Evolutionary conservation across 1,139 yeast genomes (phyloP).

Genomic region (Diutina mesorugosa): DNA sequence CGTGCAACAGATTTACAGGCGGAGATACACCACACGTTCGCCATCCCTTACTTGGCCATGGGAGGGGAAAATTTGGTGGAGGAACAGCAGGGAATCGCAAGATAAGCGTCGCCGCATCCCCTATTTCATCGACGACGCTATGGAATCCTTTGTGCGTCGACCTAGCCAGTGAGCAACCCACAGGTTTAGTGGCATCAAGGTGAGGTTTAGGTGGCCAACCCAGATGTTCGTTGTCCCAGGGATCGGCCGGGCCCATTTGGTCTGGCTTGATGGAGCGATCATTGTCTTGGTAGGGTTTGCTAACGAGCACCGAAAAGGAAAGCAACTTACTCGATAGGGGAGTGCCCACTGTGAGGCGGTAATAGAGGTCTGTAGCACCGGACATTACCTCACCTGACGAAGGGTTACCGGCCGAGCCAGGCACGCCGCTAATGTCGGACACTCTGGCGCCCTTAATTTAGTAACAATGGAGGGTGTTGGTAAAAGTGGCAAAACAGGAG

Average conservation of each 20-base stretch:
- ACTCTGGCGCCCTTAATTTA: neutral
- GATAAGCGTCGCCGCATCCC: neutral
- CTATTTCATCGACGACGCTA: neutral
- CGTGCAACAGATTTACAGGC: neutral
- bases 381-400: neutral
- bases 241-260: neutral
- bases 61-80: neutral
- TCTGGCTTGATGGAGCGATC: neutral
- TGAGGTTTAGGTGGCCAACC: neutral
- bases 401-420: neutral
- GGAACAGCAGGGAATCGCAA: neutral
- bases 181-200: neutral
- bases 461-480: neutral
- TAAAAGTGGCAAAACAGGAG: neutral
- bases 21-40: neutral
- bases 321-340: constrained; percentile 1
- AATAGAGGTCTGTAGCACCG: neutral
- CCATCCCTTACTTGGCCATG: neutral
- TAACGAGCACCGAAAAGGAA: neutral
- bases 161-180: no score
- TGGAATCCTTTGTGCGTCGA: neutral
- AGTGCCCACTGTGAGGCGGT: neutral
- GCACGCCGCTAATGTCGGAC: neutral
- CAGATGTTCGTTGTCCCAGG: neutral
- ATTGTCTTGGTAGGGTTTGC: neutral